A percentile compares a stretch with the other conserved stretches of the same genome.
Evolutionary conservation across 2,329 filamentous ascomycete genomes (phyloP).

Genomic region (Biscogniauxia mediterranea): DNA sequence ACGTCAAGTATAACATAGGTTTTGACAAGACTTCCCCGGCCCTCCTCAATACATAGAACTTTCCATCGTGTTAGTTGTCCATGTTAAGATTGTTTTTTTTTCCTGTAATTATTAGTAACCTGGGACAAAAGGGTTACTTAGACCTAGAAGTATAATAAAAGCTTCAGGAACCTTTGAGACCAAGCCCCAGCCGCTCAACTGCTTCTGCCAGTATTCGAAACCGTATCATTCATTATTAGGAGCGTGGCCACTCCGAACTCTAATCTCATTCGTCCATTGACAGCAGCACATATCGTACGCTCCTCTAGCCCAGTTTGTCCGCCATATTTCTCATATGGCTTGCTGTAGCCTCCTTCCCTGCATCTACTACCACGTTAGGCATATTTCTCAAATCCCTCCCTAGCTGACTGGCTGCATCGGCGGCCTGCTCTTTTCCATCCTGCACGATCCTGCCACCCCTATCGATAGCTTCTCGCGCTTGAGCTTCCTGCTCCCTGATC

Average conservation of each 20-base stretch:
- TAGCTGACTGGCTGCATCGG: conserved; percentile 8
- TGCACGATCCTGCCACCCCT: not conserved
- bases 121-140: too few species aligned
- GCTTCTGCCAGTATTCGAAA: too few species aligned
- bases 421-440: not conserved
- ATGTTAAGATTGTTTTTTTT: too few species aligned
- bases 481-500: conserved; percentile 4
- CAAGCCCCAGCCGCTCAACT: too few species aligned
- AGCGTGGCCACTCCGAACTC: not conserved
- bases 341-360: not conserved
- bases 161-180: too few species aligned
- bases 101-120: too few species aligned
- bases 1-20: too few species aligned
- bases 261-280: not conserved
- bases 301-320: conserved; percentile 6
- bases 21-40: too few species aligned
- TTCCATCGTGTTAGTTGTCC: too few species aligned
- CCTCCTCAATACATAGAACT: too few species aligned
- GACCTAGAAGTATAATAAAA: too few species aligned
- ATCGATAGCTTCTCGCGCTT: not conserved
- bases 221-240: too few species aligned
- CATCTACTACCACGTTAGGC: not conserved
- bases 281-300: not conserved
- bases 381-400: conserved; percentile 1
- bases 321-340: not conserved